These are phyloP conservation scores for Buxus sempervirens DNA, from an alignment of 164 flowering plant genomes.

Conservation along the genomic window DNA sequence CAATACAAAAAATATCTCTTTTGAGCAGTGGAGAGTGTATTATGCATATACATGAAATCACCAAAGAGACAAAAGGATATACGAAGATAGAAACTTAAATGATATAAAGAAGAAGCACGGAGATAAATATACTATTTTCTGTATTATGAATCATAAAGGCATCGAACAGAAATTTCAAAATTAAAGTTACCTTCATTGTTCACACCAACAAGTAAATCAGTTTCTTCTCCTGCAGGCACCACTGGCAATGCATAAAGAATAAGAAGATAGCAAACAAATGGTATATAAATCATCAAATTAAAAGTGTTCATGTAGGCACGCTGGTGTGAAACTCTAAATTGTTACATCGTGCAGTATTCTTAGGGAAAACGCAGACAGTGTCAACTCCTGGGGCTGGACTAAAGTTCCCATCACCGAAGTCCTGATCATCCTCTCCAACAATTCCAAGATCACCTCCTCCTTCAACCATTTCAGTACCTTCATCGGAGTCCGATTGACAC, in stretches of 20 bases:
- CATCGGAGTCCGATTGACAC: conserved; percentile 61
- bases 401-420: conserved; percentile 47
- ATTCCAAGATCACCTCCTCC: conserved; percentile 62
- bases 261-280: too few species aligned
- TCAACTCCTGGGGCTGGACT: conserved; percentile 82
- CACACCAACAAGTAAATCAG: conserved; percentile 80
- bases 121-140: too few species aligned
- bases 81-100: too few species aligned
- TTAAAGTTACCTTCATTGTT: conserved; percentile 68
- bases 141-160: neutral
- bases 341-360: conserved; percentile 63
- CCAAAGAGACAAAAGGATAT: neutral
- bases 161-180: neutral
- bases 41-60: neutral
- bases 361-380: conserved; percentile 79
- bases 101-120: too few species aligned
- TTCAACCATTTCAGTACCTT: conserved; percentile 44
- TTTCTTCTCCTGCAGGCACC: conserved; percentile 79
- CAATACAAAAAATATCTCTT: conserved; percentile 1
- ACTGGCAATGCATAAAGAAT: conserved; percentile 29
- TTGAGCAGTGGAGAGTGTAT: neutral
- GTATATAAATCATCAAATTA: too few species aligned
- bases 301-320: too few species aligned
- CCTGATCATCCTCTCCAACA: conserved; percentile 68
- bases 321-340: neutral